Conservation (phyloP, 2,329 filamentous ascomycete genomes). For the Waltergamsia citrina region DNA sequence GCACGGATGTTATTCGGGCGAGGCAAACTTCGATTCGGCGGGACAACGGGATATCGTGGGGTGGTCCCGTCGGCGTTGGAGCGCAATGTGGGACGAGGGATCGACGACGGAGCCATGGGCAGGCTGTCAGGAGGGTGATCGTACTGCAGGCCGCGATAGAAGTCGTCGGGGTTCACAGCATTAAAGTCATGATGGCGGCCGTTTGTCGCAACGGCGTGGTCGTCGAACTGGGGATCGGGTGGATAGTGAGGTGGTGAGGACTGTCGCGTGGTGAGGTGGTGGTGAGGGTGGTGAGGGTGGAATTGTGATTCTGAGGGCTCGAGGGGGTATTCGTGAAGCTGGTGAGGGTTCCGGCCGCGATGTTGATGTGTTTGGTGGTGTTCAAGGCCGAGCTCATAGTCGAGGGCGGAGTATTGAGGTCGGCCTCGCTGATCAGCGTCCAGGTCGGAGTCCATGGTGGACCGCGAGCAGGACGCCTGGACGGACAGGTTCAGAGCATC, state of each 20-base stretch:
- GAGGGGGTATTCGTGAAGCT: slow-evolving; percentile 4
- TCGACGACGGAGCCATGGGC: slow-evolving; percentile 27
- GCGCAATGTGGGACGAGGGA: slow-evolving; percentile 32
- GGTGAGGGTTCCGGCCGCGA: slow-evolving; percentile 11
- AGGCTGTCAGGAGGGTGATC: slow-evolving; percentile 21
- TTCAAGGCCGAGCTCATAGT: not conserved
- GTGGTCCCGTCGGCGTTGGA: slow-evolving; percentile 41
- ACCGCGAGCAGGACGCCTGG: slow-evolving; percentile 24
- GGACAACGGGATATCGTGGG: slow-evolving; percentile 34
- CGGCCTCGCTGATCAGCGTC: slow-evolving; percentile 5
- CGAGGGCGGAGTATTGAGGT: not conserved
- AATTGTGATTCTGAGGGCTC: not conserved
- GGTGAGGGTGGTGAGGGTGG: not conserved
- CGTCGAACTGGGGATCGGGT: not conserved
- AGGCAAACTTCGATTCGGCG: slow-evolving; percentile 26
- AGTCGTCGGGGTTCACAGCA: slow-evolving; percentile 42
- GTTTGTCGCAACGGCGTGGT: not conserved
- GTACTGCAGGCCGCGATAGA: slow-evolving; percentile 31
- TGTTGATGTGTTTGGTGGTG: slow-evolving; percentile 15
- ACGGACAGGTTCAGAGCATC: slow-evolving; percentile 2
- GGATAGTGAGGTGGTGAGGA: not conserved
- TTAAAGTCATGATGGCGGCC: slow-evolving; percentile 5
- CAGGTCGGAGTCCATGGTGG: slow-evolving; percentile 35
- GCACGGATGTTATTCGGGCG: slow-evolving; percentile 37
- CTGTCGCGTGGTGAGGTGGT: not conserved